Conservation (phyloP, 2,329 filamentous ascomycete species). For the Talaromyces sp. region DNA sequence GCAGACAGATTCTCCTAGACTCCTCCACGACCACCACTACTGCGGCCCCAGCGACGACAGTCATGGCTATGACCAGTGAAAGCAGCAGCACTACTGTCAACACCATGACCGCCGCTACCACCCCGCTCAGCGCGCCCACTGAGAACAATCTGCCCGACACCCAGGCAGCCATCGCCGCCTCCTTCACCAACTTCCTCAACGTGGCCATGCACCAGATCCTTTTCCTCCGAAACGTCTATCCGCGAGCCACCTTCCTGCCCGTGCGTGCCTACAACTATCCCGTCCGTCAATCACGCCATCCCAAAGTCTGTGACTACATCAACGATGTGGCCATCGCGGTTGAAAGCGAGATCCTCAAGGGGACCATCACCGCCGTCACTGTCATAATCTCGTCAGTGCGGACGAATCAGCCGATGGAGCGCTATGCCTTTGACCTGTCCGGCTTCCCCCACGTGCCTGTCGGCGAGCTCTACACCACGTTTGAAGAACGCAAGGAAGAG, state of each 20-base stretch:
- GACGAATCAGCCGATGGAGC: conserved; percentile 50
- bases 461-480: conserved; percentile 45
- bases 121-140: conserved; percentile 32
- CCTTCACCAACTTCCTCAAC: conserved; percentile 74
- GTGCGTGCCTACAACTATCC: conserved; percentile 77
- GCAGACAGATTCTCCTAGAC: conserved; percentile 34
- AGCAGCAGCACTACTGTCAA: conserved; percentile 29
- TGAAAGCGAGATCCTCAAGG: conserved; percentile 60
- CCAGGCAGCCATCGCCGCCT: conserved; percentile 56
- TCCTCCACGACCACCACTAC: conserved; percentile 29
- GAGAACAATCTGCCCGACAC: conserved; percentile 39
- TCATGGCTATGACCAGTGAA: conserved; percentile 27
- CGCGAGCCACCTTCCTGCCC: conserved; percentile 67
- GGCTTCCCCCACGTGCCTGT: conserved; percentile 47
- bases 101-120: conserved; percentile 23
- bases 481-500: conserved; percentile 39
- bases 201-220: conserved; percentile 81
- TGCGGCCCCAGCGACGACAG: conserved; percentile 14
- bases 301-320: conserved; percentile 79
- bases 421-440: conserved; percentile 56
- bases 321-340: conserved; percentile 71
- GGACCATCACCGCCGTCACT: conserved; percentile 49
- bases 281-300: conserved; percentile 80
- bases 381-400: conserved; percentile 51
- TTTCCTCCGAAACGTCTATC: conserved; percentile 76